Conservation (phyloP, 2,329 filamentous ascomycete species). For the Botryotinia globosa region DNA sequence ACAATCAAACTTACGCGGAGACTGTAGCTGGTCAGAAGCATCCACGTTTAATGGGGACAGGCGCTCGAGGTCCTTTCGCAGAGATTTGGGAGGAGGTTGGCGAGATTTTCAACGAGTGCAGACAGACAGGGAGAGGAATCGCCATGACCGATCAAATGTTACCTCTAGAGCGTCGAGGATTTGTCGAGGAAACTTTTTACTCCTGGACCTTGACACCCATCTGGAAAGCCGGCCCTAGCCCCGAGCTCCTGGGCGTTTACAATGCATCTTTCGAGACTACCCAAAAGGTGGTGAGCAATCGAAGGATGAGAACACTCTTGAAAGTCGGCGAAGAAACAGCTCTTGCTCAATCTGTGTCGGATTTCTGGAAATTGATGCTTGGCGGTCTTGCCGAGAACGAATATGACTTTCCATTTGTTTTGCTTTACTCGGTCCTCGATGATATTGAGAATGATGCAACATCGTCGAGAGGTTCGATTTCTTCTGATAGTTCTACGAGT, state of each 20-base stretch:
- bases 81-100: constrained; percentile 73
- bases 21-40: constrained; percentile 75
- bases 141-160: constrained; percentile 79
- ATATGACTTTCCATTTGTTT: constrained; percentile 69
- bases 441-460: constrained; percentile 56
- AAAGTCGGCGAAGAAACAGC: constrained; percentile 74
- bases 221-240: constrained; percentile 59
- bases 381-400: constrained; percentile 69
- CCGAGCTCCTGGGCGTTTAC: constrained; percentile 70
- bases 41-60: constrained; percentile 60
- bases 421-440: constrained; percentile 73
- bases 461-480: constrained; percentile 50
- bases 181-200: constrained; percentile 73
- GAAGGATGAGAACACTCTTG: constrained; percentile 72
- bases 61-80: constrained; percentile 54
- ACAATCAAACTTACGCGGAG: constrained; percentile 67
- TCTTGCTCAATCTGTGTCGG: constrained; percentile 64
- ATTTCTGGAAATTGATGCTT: constrained; percentile 69
- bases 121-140: constrained; percentile 67
- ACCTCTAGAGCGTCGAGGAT: constrained; percentile 66
- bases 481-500: constrained; percentile 61
- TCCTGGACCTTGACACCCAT: constrained; percentile 79
- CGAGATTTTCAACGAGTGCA: constrained; percentile 64
- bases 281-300: constrained; percentile 67
- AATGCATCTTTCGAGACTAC: constrained; percentile 75